phyloP scores from a whole-genome alignment of 108 stramenopile species.

The Discostella pseudostelligera region DNA sequence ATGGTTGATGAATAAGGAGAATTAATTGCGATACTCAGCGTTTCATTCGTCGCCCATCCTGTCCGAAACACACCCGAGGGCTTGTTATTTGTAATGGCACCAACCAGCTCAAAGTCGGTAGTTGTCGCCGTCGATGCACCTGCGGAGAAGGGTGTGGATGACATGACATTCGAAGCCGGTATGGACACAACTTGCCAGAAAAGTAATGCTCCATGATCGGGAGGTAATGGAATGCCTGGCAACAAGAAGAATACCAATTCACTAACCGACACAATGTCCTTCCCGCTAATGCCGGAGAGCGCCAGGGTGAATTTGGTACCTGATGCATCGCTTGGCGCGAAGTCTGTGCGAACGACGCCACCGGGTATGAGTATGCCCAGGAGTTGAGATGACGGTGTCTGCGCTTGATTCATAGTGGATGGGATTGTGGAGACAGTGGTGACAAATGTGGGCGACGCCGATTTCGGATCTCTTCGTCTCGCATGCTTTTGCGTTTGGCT shows the following conservation, averaged over 20 bases:
- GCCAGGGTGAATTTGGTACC: slow-evolving; percentile 66
- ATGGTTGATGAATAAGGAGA: slow-evolving; percentile 34
- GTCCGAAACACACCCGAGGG: slow-evolving; percentile 79
- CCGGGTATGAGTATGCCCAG: slow-evolving; percentile 74
- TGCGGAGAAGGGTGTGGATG: slow-evolving; percentile 20
- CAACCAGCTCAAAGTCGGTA: slow-evolving; percentile 79
- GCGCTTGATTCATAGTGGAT: slow-evolving; percentile 33
- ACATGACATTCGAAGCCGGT: slow-evolving; percentile 19
- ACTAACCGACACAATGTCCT: slow-evolving; percentile 55
- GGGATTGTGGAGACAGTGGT: too few relatives aligned
- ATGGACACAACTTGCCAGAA: slow-evolving; percentile 69
- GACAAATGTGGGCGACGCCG: too few relatives aligned
- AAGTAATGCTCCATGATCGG: slow-evolving; percentile 63
- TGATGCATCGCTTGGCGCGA: slow-evolving; percentile 57
- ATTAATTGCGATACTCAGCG: slow-evolving; percentile 34
- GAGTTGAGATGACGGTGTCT: slow-evolving; percentile 29
- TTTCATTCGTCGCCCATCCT: slow-evolving; percentile 74
- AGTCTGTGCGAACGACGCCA: slow-evolving; percentile 70
- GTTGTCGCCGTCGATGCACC: slow-evolving; percentile 12
- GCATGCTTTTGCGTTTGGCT: too few relatives aligned
- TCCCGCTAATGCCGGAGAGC: slow-evolving; percentile 56
- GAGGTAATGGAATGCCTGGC: slow-evolving; percentile 56
- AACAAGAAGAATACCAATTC: slow-evolving; percentile 77
- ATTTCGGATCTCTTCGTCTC: too few relatives aligned
- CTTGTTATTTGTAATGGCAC: slow-evolving; percentile 55